Percentiles rank a stretch among this genome's conserved stretches.
phyloP scores from a whole-genome alignment of 2,329 filamentous ascomycete species.

The Ophiostoma sp. region DNA sequence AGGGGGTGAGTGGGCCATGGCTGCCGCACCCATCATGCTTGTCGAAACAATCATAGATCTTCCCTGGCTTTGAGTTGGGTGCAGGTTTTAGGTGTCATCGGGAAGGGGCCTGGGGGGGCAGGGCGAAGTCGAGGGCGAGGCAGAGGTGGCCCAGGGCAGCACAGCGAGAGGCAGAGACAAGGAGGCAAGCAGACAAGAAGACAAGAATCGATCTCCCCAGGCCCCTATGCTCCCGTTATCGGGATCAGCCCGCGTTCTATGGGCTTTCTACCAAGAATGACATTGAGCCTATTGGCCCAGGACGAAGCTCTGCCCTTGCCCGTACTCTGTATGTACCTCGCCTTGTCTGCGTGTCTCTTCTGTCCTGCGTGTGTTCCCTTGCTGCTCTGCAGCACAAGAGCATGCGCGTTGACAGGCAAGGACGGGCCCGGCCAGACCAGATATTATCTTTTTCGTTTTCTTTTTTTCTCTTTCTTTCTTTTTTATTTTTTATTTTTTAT shows the following conservation, averaged over 20 bases:
- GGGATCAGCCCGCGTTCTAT: slow-evolving; percentile 24
- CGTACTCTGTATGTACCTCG: neutral
- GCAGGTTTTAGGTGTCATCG: slow-evolving; percentile 20
- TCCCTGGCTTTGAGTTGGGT: slow-evolving; percentile 15
- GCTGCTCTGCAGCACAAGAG: slow-evolving; percentile 12
- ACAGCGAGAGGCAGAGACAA: neutral
- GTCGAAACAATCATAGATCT: slow-evolving; percentile 35
- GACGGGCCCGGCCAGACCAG: slow-evolving; percentile 8
- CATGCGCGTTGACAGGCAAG: slow-evolving; percentile 16
- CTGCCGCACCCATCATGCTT: slow-evolving; percentile 37
- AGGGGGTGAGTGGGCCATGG: slow-evolving; percentile 29
- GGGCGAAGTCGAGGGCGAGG: slow-evolving; percentile 9
- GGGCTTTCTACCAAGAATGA: slow-evolving; percentile 20
- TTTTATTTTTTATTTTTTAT: neutral
- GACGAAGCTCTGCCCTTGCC: neutral
- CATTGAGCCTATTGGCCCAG: slow-evolving; percentile 15
- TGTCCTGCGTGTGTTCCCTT: slow-evolving; percentile 15
- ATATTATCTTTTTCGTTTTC: neutral
- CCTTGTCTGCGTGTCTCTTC: neutral
- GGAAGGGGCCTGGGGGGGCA: slow-evolving; percentile 11
- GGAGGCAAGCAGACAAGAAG: neutral
- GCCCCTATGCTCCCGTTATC: slow-evolving; percentile 22
- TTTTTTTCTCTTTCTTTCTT: neutral
- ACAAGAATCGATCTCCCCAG: slow-evolving; percentile 20
- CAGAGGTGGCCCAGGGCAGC: neutral